Evolutionary conservation across 2,329 filamentous ascomycete species (phyloP).

Genomic region (Colletotrichum graminicola): DNA sequence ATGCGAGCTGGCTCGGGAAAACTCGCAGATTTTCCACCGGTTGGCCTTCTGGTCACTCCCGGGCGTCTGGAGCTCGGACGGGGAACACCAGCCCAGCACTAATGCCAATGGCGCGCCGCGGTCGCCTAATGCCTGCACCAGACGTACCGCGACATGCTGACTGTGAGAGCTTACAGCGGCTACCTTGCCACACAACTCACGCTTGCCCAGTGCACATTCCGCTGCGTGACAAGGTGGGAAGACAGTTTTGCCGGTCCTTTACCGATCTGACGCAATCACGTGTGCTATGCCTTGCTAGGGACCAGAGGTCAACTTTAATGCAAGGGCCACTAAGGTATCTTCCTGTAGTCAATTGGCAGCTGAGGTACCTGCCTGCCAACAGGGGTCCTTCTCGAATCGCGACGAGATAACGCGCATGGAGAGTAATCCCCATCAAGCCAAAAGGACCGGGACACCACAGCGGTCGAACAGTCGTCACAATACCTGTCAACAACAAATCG

Average conservation of each 20-base stretch:
- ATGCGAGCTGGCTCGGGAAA: slow-evolving; percentile 56
- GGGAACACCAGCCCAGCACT: slow-evolving; percentile 36
- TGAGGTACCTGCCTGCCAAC: slow-evolving; percentile 26
- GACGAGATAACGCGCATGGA: slow-evolving; percentile 33
- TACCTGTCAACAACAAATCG: slow-evolving; percentile 15
- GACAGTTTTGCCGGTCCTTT: slow-evolving; percentile 40
- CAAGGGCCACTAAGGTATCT: slow-evolving; percentile 28
- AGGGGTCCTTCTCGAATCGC: slow-evolving; percentile 36
- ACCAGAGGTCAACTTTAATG: slow-evolving; percentile 24
- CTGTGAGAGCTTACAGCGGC: slow-evolving; percentile 25
- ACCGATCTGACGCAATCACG: slow-evolving; percentile 39
- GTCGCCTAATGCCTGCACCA: slow-evolving; percentile 3
- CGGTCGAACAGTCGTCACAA: slow-evolving; percentile 24
- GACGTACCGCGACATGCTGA: slow-evolving; percentile 8
- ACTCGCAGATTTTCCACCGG: slow-evolving; percentile 59
- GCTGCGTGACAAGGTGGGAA: neutral
- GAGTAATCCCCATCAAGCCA: slow-evolving; percentile 34
- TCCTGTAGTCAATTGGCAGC: slow-evolving; percentile 7
- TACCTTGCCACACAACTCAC: neutral
- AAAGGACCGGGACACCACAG: slow-evolving; percentile 16
- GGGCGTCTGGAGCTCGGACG: slow-evolving; percentile 50
- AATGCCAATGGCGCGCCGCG: slow-evolving; percentile 8
- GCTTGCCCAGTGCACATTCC: neutral
- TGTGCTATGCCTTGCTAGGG: slow-evolving; percentile 4
- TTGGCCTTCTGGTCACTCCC: slow-evolving; percentile 36